phyloP scores from a whole-genome alignment of 208 protist species.

The Crithidia sp. region DNA sequence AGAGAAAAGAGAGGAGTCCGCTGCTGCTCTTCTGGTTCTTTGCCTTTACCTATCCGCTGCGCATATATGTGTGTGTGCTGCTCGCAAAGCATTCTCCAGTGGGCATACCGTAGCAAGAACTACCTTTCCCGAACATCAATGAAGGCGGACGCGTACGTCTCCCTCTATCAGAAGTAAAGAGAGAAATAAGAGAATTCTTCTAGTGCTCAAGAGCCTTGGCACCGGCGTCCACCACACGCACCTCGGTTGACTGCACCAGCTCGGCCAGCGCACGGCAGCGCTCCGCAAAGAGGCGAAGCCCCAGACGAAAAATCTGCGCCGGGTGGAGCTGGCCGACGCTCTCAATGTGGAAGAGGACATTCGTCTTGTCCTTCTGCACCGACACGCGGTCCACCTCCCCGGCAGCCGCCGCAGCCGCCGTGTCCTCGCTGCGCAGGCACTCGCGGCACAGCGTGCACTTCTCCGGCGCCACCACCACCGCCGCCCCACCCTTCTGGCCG shows the following conservation, averaged over 20 bases:
- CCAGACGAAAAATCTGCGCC: constrained; percentile 71
- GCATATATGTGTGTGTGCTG: no score
- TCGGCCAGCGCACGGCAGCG: constrained; percentile 71
- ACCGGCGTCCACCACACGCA: constrained; percentile 31
- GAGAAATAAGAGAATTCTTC: background rate
- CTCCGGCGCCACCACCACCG: constrained; percentile 79
- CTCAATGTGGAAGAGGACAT: constrained; percentile 89
- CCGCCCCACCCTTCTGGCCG: constrained; percentile 53
- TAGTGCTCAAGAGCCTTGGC: constrained; percentile 30
- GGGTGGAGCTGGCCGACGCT: constrained; percentile 85
- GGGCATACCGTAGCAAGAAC: no score
- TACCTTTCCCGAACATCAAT: no score
- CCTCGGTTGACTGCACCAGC: constrained; percentile 76
- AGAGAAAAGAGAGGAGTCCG: no score
- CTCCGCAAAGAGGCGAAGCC: constrained; percentile 78
- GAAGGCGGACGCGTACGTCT: no score
- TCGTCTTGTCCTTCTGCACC: constrained; percentile 87
- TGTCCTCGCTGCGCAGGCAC: constrained; percentile 92
- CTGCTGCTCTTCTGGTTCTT: no score
- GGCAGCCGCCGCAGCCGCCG: background rate
- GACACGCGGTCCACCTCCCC: constrained; percentile 46
- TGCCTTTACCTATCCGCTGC: no score
- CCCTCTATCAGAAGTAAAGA: no score
- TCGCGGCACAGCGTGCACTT: constrained; percentile 98
- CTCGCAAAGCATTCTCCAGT: no score